Percentiles rank a stretch among this genome's conserved stretches.
phyloP scores from a whole-genome alignment of 140 eudicot species.

The Ambrosia hybrid region DNA sequence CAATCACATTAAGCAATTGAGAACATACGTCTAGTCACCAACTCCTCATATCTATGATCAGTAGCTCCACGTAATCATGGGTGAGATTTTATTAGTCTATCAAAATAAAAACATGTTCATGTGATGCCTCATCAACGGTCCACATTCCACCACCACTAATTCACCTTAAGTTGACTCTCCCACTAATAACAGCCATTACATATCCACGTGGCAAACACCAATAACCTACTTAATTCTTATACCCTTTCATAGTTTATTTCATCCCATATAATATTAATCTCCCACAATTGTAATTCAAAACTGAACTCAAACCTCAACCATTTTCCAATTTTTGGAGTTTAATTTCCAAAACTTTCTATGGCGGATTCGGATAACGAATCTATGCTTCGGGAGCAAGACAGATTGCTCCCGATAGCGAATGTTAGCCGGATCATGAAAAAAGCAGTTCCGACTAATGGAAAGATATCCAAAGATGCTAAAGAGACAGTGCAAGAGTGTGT shows the following conservation, averaged over 20 bases:
- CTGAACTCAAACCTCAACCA: no score
- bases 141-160: neutral
- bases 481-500: constrained; percentile 64
- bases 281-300: no score
- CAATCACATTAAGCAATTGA: no score
- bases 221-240: no score
- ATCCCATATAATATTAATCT: no score
- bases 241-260: no score
- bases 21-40: no score
- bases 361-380: constrained; percentile 14
- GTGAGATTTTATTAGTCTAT: neutral
- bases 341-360: neutral
- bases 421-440: constrained; percentile 59
- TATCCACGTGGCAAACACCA: constrained; percentile 6
- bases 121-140: constrained; percentile 1
- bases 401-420: constrained; percentile 55
- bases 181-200: constrained; percentile 3
- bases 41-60: neutral
- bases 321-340: no score
- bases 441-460: constrained; percentile 53
- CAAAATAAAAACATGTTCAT: constrained; percentile 4
- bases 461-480: constrained; percentile 60
- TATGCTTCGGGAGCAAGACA: constrained; percentile 42
- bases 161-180: constrained; percentile 15
- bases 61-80: neutral